Evolutionary conservation across 352 stramenopile species (phyloP), one percentile per base, ranked within the genome.

Genomic region (Phytophthora boehmeriae): DNA sequence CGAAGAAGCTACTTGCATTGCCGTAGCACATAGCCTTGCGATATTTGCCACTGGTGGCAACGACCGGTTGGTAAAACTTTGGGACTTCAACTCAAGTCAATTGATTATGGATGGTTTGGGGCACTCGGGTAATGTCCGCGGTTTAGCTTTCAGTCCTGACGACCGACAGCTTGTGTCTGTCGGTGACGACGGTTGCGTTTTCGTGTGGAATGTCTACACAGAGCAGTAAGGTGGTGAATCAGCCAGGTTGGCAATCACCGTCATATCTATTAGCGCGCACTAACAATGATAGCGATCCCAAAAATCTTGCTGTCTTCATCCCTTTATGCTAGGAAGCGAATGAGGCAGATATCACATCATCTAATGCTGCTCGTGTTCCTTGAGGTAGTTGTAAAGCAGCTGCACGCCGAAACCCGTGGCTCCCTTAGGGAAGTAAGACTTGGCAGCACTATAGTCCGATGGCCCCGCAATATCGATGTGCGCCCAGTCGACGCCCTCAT

Each of bases 141-240:
- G 73, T n/a, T 59, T 97, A 0, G 80, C 75, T 1, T 98, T 98
- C 64, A 96, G 86, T 54, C 83, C 90, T 2, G 90, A 98, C 62
- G 93, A 98, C 55, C 81, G 88, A 41, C 93, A 98, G 66, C 84
- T 98, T 35, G 75, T 97, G 16, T 94, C 80, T 0, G 89, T 97
- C 4, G 93, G 93, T 38, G 87, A 97, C 23, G 93, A 98, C 59
- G 92, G 93, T 48, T 86, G 87, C 68, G 81, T 98, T 30, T 96
- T 98, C 54, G 71, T 98, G 46, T 98, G 90, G 90, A 97, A 98
- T 58, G 68, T 97, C 35, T 98, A 95, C 70, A 83, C 75, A 11
- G 66, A 78, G 20, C 53, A 73, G 51, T 63, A 47, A 44, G 44
- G 16, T 30, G 4, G 19, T 4, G 30, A 8, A 28, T 30, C 14